Evolutionary conservation across 2,329 filamentous ascomycete genomes (phyloP), one percentile per base, ranked within the genome.

Genomic region (Botrytis porri): DNA sequence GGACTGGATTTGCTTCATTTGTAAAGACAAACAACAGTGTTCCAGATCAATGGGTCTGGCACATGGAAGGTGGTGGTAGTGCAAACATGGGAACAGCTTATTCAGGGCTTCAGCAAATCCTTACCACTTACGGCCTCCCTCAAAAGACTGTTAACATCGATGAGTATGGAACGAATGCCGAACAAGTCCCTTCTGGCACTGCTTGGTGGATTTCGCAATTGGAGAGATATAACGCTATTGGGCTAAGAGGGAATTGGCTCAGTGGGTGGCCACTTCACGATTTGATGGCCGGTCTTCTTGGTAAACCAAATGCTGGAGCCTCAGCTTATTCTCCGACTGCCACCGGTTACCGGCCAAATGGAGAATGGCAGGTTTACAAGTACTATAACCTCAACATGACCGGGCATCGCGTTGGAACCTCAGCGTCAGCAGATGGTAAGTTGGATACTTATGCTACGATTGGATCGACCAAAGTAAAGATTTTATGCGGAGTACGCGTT

Each of bases 341-440:
- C 7, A 78, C 77, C 1, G 82, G 80, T 0, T 86, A 85, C 75
- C 82, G 75, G 60, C 80, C 83, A 2, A 83, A 80, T 51, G 82
- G 82, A 2, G 83, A 84, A 37, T 86, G 80, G 78, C 83, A 85
- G 70, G 81, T 86, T 16, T 86, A 86, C 76, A 83, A 83, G 70
- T 85, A 85, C 78, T 86, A 86, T 76, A 80, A 82, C 62, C 75
- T 79, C 4, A 82, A 83, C 61, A 85, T 85, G 84, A 83, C 81
- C 0, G 84, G 84, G 5, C 69, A 80, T 22, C 81, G 84, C 25
- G 80, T 83, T 8, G 79, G 78, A 0, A 84, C 83, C 3, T 77
- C 79, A 0, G 79, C 78, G 0, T 82, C 83, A 0, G 74, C 70
- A 5, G 77, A 79, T 54, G 20, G 20, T 6, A 43, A 71, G 20